Evolutionary conservation across 768 basidiomycete species (phyloP).

Genomic region (Baorangia bicolor): DNA sequence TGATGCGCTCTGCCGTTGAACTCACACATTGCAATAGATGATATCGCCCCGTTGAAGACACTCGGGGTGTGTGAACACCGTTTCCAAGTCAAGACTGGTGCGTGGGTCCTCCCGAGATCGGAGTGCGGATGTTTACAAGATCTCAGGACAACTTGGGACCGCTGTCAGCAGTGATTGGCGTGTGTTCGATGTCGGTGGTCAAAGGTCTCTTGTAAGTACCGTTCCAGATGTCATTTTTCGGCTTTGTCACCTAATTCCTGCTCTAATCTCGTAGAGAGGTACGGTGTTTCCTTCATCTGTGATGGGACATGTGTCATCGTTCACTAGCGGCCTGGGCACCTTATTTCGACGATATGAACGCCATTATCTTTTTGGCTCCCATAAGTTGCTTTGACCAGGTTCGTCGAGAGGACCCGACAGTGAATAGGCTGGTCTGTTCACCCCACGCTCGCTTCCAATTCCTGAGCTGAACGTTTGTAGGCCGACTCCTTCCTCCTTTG

Average conservation of each 20-base stretch:
- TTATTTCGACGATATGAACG: slow-evolving; percentile 73
- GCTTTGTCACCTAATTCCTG: not conserved
- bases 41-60: slow-evolving; percentile 73
- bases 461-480: slow-evolving; percentile 33
- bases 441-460: not conserved
- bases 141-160: slow-evolving; percentile 38
- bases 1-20: not conserved
- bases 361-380: slow-evolving; percentile 73
- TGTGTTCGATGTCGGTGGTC: slow-evolving; percentile 76
- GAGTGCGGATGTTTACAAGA: slow-evolving; percentile 3
- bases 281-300: slow-evolving; percentile 24
- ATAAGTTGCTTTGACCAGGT: slow-evolving; percentile 73
- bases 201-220: slow-evolving; percentile 58
- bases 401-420: slow-evolving; percentile 57
- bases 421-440: slow-evolving; percentile 58
- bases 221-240: not conserved
- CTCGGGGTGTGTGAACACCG: slow-evolving; percentile 82
- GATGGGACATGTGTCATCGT: not conserved
- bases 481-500: slow-evolving; percentile 67
- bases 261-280: slow-evolving; percentile 46
- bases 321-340: slow-evolving; percentile 64
- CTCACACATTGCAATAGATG: slow-evolving; percentile 42
- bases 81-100: slow-evolving; percentile 68
- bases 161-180: slow-evolving; percentile 68
- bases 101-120: slow-evolving; percentile 3